Conservation (phyloP, 2,329 filamentous ascomycete genomes). For the Phialemoniopsis sp. region DNA sequence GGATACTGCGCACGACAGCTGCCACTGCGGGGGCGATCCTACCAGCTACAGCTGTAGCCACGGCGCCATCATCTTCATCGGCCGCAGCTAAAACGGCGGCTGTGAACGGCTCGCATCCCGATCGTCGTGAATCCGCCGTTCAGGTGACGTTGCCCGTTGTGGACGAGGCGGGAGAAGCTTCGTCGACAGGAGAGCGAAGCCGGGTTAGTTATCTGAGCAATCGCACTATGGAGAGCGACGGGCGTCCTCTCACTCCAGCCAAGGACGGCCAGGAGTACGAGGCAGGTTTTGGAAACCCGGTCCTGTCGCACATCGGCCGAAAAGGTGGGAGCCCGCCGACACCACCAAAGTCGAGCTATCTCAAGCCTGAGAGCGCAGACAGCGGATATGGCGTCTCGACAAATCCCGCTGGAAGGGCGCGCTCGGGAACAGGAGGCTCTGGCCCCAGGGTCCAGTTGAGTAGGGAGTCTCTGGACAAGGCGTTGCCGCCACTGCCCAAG, state of each 20-base stretch:
- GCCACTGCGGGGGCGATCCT: conserved; percentile 12
- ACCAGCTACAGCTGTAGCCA: conserved; percentile 7
- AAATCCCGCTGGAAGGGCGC: conserved; percentile 15
- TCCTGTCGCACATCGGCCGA: conserved; percentile 21
- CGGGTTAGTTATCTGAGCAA: conserved; percentile 29
- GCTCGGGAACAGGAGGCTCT: conserved; percentile 15
- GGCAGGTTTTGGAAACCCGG: conserved; percentile 26
- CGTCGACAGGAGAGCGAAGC: conserved; percentile 59
- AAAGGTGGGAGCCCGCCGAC: conserved; percentile 36
- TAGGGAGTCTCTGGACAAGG: conserved; percentile 57
- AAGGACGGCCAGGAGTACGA: conserved; percentile 28
- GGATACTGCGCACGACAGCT: conserved; percentile 43
- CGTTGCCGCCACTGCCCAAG: conserved; percentile 50
- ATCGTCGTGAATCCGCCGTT: conserved; percentile 53
- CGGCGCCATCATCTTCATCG: conserved; percentile 1
- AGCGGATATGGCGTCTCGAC: conserved; percentile 36
- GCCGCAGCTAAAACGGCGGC: conserved; percentile 16
- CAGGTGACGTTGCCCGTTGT: conserved; percentile 68
- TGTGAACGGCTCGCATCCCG: conserved; percentile 22
- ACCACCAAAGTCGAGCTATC: conserved; percentile 32
- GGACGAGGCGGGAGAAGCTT: conserved; percentile 80
- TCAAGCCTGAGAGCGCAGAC: conserved; percentile 43
- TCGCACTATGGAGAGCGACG: conserved; percentile 21
- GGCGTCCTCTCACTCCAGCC: conserved; percentile 35
- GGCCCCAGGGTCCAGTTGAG: conserved; percentile 34